Base-by-base conservation (phyloP, 495 filamentous ascomycete genomes). In the Hyaloscypha variabilis region DNA sequence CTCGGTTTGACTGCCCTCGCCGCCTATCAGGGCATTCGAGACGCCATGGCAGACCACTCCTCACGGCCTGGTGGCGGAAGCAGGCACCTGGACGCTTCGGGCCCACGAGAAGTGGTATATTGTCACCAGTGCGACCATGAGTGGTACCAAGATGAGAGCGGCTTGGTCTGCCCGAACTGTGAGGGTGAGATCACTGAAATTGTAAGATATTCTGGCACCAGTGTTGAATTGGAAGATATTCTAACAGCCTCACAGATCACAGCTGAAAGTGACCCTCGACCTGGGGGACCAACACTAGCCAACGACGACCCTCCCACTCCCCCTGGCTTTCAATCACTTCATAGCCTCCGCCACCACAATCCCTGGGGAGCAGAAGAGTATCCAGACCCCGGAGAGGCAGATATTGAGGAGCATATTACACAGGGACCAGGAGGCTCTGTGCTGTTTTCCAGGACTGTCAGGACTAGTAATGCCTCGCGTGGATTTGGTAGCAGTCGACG, bases 111-210 rank as follows among this genome's bases (percentile, higher is more conserved):
- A 74, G 79, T 92, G 24, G 87, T 97, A 54, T 91, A 82, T 71
- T 99, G 95, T 74, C 92, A 97, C 75, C 69, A 77, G 36, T 98
- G 95, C 79, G 69, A 82, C 42, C 80, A 89, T 53, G 90, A 97
- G 69, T 97, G 91, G 92, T 88, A 86, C 65, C 79, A 84, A 60
- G 85, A 91, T 69, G 82, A 90, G 62, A 78, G 82, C 67, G 85
- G 82, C 36, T 75, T 96, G 58, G 75, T 74, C 14, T 99, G 95
- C 67, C 93, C 94, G n/a, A 71, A 76, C 8, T 99, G 95, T 72
- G 64, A 81, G 14, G 84, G 85, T n/a, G 91, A 96, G 6, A 87
- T 91, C 73, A 90, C 85, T 8, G 92, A 99, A 77, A 94, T 97
- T 64, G 94, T 92, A 74, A 65, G 87, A 81, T 51, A 23, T 46